Percentiles rank a stretch among this genome's conserved stretches.
Conservation (phyloP, 108 stramenopile species). For the Halocafeteria seosinensis region DNA sequence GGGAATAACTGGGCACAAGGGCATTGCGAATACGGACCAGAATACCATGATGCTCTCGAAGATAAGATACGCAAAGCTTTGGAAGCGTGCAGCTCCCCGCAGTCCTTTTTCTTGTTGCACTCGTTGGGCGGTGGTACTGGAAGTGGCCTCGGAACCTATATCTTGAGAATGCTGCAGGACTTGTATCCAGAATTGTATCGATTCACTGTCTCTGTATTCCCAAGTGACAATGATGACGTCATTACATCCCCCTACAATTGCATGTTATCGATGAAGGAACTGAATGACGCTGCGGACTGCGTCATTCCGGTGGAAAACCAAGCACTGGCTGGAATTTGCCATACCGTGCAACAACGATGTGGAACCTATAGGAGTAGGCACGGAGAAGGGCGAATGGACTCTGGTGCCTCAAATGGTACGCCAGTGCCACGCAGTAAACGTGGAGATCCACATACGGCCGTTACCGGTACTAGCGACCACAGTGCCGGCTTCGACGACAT, state of each 20-base stretch:
- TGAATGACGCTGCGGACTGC: slow-evolving; percentile 41
- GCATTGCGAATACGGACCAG: background rate
- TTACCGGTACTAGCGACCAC: too few relatives aligned
- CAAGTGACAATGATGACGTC: slow-evolving; percentile 37
- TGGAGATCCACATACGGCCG: too few relatives aligned
- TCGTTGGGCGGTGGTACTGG: slow-evolving; percentile 70
- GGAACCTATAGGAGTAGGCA: too few relatives aligned
- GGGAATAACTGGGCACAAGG: background rate
- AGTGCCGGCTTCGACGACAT: slow-evolving; percentile 41
- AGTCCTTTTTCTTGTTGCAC: slow-evolving; percentile 37
- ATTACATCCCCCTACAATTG: slow-evolving; percentile 48
- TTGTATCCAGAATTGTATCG: background rate
- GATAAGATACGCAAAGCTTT: background rate
- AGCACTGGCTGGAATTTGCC: slow-evolving; percentile 20
- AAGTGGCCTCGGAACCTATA: slow-evolving; percentile 53
- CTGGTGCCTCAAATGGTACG: too few relatives aligned
- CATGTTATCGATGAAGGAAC: slow-evolving; percentile 28
- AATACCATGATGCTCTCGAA: background rate
- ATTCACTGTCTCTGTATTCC: background rate
- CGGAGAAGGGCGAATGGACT: too few relatives aligned
- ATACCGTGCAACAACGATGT: too few relatives aligned
- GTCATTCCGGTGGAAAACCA: slow-evolving; percentile 41
- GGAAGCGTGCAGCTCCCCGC: background rate
- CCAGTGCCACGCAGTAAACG: too few relatives aligned
- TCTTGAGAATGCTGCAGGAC: background rate